Conservation (phyloP, 2,329 filamentous ascomycete species). For the Thelonectria blattea region DNA sequence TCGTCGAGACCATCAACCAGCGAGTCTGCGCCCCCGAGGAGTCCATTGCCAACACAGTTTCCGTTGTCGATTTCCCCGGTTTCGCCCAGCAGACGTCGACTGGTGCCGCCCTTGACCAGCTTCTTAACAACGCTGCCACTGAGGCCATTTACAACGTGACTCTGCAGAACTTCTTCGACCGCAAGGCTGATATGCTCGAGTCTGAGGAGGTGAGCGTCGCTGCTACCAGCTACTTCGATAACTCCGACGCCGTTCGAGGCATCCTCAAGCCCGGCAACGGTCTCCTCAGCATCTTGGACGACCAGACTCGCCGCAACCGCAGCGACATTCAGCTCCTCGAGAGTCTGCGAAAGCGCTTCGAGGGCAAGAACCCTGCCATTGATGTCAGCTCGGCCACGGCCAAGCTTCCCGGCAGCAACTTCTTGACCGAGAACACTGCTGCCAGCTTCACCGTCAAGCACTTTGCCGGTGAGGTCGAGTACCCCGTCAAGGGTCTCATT, state of each 20-base stretch:
- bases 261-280: constrained; percentile 93
- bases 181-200: constrained; percentile 90
- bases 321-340: constrained; percentile 91
- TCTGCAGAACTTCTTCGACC: constrained; percentile 94
- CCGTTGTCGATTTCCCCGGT: constrained; percentile 94
- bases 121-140: constrained; percentile 91
- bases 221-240: constrained; percentile 96
- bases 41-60: constrained; percentile 88
- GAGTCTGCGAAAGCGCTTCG: constrained; percentile 88
- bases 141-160: constrained; percentile 94
- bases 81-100: constrained; percentile 87
- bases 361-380: constrained; percentile 92
- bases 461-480: constrained; percentile 96
- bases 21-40: constrained; percentile 87
- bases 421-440: constrained; percentile 79
- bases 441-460: constrained; percentile 91
- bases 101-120: constrained; percentile 84
- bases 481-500: constrained; percentile 82
- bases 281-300: constrained; percentile 90
- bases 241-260: constrained; percentile 90
- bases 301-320: constrained; percentile 89
- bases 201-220: constrained; percentile 90
- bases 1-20: constrained; percentile 93
- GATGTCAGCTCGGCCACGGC: constrained; percentile 76
- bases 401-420: constrained; percentile 86